Percentiles rank a stretch among this genome's conserved stretches.
phyloP scores from a whole-genome alignment of 2,329 filamentous ascomycete genomes.

The Claviceps sp. region DNA sequence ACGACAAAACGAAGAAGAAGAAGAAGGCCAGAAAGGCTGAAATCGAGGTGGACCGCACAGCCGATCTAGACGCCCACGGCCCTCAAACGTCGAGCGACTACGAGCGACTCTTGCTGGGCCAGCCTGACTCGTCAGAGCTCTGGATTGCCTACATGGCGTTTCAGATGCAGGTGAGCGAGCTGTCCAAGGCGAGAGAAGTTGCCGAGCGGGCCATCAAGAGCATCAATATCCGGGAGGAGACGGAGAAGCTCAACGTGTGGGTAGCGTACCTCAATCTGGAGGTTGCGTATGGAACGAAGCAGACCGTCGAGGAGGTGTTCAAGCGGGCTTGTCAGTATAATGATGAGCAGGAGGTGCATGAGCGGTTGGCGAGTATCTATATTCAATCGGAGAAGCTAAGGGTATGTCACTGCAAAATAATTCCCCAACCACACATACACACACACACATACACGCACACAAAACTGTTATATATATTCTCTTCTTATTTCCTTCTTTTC shows the following conservation, averaged over 20 bases:
- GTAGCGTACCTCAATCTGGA: slow-evolving; percentile 89
- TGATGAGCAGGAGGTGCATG: slow-evolving; percentile 77
- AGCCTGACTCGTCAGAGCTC: slow-evolving; percentile 82
- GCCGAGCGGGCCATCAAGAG: slow-evolving; percentile 82
- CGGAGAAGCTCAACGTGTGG: slow-evolving; percentile 93
- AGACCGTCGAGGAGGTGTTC: slow-evolving; percentile 74
- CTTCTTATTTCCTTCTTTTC: not conserved
- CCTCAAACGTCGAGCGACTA: slow-evolving; percentile 87
- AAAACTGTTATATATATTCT: not conserved
- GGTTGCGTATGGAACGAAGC: slow-evolving; percentile 75
- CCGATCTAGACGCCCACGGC: slow-evolving; percentile 77
- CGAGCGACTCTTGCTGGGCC: slow-evolving; percentile 80
- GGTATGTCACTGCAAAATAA: slow-evolving; percentile 38
- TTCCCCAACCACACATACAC: not conserved
- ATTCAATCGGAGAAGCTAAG: slow-evolving; percentile 78
- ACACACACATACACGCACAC: not conserved
- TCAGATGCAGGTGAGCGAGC: slow-evolving; percentile 82
- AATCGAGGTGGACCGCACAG: slow-evolving; percentile 78
- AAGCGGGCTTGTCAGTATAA: slow-evolving; percentile 90
- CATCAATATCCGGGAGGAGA: slow-evolving; percentile 82
- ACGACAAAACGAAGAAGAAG: slow-evolving; percentile 25
- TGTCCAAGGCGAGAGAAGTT: slow-evolving; percentile 76
- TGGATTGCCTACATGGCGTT: slow-evolving; percentile 99
- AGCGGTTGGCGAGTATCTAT: slow-evolving; percentile 85
- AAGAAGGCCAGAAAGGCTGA: slow-evolving; percentile 65